Conservation (phyloP, 352 stramenopile genomes). For the Pseudoperonospora humuli region DNA sequence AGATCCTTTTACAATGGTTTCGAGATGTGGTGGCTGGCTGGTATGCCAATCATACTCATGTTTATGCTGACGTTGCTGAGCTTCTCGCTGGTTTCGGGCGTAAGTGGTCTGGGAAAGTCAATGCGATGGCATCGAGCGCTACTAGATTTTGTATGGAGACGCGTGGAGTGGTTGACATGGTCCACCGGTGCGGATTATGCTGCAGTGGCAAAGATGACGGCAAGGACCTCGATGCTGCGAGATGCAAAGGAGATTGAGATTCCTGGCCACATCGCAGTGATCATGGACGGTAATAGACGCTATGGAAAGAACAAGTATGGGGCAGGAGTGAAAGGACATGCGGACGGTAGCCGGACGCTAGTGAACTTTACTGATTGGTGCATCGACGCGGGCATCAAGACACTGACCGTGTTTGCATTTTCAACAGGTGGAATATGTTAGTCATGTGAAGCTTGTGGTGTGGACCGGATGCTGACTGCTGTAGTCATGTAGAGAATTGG, state of each 20-base stretch:
- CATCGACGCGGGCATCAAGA: slow-evolving; percentile 82
- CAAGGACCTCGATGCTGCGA: slow-evolving; percentile 1
- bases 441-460: background rate
- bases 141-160: background rate
- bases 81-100: slow-evolving; percentile 55
- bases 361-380: slow-evolving; percentile 96
- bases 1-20: slow-evolving; percentile 74
- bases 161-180: slow-evolving; percentile 13
- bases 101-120: slow-evolving; percentile 43
- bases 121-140: slow-evolving; percentile 22
- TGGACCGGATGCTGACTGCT: background rate
- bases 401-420: slow-evolving; percentile 94
- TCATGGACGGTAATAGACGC: slow-evolving; percentile 95
- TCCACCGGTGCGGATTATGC: slow-evolving; percentile 7
- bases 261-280: slow-evolving; percentile 89
- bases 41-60: slow-evolving; percentile 65
- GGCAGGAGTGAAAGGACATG: slow-evolving; percentile 82
- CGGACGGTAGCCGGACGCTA: slow-evolving; percentile 92
- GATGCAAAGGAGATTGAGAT: slow-evolving; percentile 27
- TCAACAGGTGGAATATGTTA: slow-evolving; percentile 59
- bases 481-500: slow-evolving; percentile 86
- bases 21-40: slow-evolving; percentile 80
- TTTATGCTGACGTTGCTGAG: slow-evolving; percentile 68
- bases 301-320: slow-evolving; percentile 87
- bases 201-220: slow-evolving; percentile 6